Evolutionary conservation across 495 filamentous ascomycete genomes (phyloP).

Genomic region (Aspergillus baeticus): DNA sequence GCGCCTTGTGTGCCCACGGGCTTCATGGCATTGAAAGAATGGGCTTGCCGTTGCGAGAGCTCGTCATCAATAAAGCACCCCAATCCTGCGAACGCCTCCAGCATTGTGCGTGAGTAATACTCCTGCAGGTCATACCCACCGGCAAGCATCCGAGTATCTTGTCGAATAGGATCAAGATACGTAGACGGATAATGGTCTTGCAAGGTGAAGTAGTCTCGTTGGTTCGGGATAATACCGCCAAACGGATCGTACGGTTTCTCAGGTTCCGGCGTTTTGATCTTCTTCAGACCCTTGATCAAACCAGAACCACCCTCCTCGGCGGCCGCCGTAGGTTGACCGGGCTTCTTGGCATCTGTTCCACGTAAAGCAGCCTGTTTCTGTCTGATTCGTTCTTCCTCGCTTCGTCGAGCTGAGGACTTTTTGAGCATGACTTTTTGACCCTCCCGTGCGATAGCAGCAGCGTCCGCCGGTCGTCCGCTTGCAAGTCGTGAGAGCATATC

Average conservation of each 20-base stretch:
- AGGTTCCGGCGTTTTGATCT: constrained; percentile 54
- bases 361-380: constrained; percentile 46
- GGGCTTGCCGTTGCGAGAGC: constrained; percentile 45
- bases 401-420: constrained; percentile 56
- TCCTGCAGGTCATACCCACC: constrained; percentile 82
- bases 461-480: constrained; percentile 45
- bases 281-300: constrained; percentile 74
- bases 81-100: constrained; percentile 87
- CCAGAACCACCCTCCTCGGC: constrained; percentile 35
- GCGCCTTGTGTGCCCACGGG: constrained; percentile 32
- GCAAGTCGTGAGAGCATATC: constrained; percentile 57
- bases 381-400: constrained; percentile 47
- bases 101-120: constrained; percentile 74
- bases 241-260: constrained; percentile 88
- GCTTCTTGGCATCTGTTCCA: constrained; percentile 34
- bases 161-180: constrained; percentile 62
- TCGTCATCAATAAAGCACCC: constrained; percentile 84
- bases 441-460: constrained; percentile 50
- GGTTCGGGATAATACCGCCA: constrained; percentile 63
- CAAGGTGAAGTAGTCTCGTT: constrained; percentile 67
- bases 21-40: constrained; percentile 16
- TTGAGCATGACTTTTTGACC: constrained; percentile 66
- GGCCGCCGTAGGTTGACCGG: constrained; percentile 20
- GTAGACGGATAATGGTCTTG: constrained; percentile 62
- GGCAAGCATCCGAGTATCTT: constrained; percentile 59